phyloP scores from a whole-genome alignment of 805 yeast genomes.

The Schwanniomyces sp. region DNA sequence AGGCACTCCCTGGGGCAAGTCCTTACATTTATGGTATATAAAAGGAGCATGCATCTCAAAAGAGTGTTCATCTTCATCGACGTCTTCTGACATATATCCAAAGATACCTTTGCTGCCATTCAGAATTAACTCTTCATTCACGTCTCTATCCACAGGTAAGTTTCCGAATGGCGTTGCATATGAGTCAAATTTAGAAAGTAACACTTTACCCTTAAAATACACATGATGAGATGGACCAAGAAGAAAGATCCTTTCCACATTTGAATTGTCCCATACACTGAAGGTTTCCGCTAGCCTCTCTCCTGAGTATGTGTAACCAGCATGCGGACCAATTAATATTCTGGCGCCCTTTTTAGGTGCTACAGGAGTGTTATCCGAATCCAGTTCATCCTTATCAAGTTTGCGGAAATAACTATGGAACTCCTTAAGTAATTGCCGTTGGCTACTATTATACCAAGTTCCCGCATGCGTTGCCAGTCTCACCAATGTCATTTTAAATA shows the following conservation, averaged over 20 bases:
- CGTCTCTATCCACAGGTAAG: constrained; percentile 60
- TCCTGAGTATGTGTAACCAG: constrained; percentile 88
- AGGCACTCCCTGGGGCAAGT: constrained; percentile 33
- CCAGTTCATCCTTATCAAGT: constrained; percentile 16
- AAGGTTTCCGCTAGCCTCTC: constrained; percentile 75
- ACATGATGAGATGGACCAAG: constrained; percentile 94
- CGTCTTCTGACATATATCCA: constrained; percentile 52
- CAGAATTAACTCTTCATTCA: constrained; percentile 33
- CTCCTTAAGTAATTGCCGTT: constrained; percentile 46
- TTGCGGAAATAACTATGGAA: constrained; percentile 46
- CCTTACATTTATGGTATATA: constrained; percentile 49
- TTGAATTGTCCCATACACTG: constrained; percentile 60
- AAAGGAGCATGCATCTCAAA: constrained; percentile 94
- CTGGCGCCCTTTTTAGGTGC: constrained; percentile 33
- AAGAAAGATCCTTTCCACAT: constrained; percentile 65
- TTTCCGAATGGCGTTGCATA: constrained; percentile 86
- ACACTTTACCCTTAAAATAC: constrained; percentile 63
- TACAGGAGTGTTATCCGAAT: constrained; percentile 46
- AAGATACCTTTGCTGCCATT: constrained; percentile 30
- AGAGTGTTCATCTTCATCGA: constrained; percentile 86
- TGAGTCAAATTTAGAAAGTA: constrained; percentile 48
- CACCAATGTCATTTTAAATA: constrained; percentile 13
- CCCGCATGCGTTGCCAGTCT: constrained; percentile 89
- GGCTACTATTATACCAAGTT: constrained; percentile 71
- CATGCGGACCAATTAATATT: constrained; percentile 60